Evolutionary conservation across 805 yeast species (phyloP).

Genomic region (Starmerella floris): DNA sequence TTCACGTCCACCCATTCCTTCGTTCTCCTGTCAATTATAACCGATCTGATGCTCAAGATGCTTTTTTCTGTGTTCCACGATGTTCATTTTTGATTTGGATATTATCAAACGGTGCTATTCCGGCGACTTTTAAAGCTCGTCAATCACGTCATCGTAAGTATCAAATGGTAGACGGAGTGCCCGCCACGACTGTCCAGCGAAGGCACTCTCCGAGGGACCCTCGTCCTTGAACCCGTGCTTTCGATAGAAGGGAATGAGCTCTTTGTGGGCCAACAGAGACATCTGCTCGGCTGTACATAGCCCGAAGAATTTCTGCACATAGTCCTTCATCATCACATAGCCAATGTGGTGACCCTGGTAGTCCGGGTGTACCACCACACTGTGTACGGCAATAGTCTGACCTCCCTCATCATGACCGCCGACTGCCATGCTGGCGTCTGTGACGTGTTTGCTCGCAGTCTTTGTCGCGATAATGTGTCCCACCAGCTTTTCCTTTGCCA

Average conservation of each 20-base stretch:
- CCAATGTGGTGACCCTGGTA: constrained; percentile 77
- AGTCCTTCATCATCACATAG: constrained; percentile 70
- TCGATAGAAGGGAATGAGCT: constrained; percentile 62
- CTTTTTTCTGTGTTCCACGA: too few relatives aligned
- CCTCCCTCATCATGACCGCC: constrained; percentile 68
- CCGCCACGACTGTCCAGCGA: constrained; percentile 48
- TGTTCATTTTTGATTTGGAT: too few relatives aligned
- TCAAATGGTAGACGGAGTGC: constrained; percentile 21
- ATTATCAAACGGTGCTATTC: too few relatives aligned
- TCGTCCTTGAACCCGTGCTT: constrained; percentile 63
- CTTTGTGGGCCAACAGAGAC: constrained; percentile 56
- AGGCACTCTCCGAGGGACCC: constrained; percentile 49
- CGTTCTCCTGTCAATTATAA: too few relatives aligned
- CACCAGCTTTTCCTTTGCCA: constrained; percentile 48
- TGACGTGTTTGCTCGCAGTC: constrained; percentile 11
- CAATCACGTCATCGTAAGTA: constrained; percentile 17
- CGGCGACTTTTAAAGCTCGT: too few relatives aligned
- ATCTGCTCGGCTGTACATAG: constrained; percentile 75
- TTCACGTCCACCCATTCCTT: too few relatives aligned
- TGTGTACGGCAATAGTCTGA: constrained; percentile 63
- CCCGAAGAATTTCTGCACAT: constrained; percentile 75
- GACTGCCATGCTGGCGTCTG: constrained; percentile 15
- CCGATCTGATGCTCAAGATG: too few relatives aligned
- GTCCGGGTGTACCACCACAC: constrained; percentile 61
- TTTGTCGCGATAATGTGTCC: constrained; percentile 20